Evolutionary conservation across 768 basidiomycete species (phyloP).

Genomic region (Dentipellis fragilis): DNA sequence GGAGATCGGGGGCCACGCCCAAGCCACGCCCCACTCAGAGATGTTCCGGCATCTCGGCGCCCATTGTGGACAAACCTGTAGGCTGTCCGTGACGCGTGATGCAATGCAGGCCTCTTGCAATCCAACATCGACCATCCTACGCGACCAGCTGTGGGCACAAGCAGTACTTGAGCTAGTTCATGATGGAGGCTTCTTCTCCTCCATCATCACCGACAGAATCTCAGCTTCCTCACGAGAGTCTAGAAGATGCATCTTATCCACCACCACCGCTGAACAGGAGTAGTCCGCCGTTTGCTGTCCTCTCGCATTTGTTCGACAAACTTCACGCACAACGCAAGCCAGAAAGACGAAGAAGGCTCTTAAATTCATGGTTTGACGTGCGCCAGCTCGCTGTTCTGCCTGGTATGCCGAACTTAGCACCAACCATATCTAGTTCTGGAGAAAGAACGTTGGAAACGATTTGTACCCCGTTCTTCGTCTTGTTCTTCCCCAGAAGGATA

Average conservation of each 20-base stretch:
- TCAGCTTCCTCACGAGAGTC: slow-evolving; percentile 17
- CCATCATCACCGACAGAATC: slow-evolving; percentile 49
- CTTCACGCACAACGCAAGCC: slow-evolving; percentile 64
- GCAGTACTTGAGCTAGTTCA: slow-evolving; percentile 5
- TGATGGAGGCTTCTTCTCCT: slow-evolving; percentile 60
- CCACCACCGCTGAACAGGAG: slow-evolving; percentile 56
- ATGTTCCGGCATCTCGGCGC: too few relatives aligned
- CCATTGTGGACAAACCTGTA: too few relatives aligned
- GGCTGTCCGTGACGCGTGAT: too few relatives aligned
- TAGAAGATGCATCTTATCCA: slow-evolving; percentile 30
- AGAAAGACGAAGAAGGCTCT: slow-evolving; percentile 57
- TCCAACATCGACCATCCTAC: too few relatives aligned
- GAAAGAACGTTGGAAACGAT: slow-evolving; percentile 76
- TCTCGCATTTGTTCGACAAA: slow-evolving; percentile 66
- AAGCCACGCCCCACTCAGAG: too few relatives aligned
- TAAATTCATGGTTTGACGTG: slow-evolving; percentile 79
- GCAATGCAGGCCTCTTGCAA: too few relatives aligned
- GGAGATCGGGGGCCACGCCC: too few relatives aligned
- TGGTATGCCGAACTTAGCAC: background rate
- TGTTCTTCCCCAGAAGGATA: slow-evolving; percentile 94
- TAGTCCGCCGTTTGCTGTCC: slow-evolving; percentile 59
- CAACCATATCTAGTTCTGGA: slow-evolving; percentile 56
- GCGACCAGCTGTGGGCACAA: too few relatives aligned
- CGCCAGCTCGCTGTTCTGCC: slow-evolving; percentile 17
- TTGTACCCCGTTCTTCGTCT: slow-evolving; percentile 85